Evolutionary conservation across 331 rosid species (phyloP).

Genomic region (Rosa hybrid): DNA sequence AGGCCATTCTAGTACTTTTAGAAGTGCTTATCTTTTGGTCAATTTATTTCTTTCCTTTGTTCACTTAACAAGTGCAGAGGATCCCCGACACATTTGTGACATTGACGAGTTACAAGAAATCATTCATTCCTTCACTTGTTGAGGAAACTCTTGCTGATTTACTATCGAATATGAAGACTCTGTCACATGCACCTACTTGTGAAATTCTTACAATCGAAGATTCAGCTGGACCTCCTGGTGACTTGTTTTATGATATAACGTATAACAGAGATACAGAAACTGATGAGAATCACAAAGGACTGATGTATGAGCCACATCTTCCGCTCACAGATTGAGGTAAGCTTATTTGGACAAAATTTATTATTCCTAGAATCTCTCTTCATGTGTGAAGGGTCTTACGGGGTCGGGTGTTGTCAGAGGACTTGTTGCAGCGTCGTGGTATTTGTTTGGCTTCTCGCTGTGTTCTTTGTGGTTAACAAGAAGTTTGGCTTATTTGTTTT

Average conservation of each 20-base stretch:
- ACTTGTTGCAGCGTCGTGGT: no score
- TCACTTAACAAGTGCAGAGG: conserved; percentile 30
- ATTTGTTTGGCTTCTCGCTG: no score
- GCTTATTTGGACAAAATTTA: no score
- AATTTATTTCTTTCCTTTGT: neutral
- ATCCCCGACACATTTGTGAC: conserved; percentile 49
- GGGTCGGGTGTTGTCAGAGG: no score
- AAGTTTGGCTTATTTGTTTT: no score
- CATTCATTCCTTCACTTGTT: conserved; percentile 44
- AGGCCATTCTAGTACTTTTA: no score
- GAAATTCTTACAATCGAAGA: conserved; percentile 23
- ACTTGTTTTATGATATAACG: conserved; percentile 8
- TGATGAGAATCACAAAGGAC: neutral
- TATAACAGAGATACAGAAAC: neutral
- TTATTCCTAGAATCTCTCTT: no score
- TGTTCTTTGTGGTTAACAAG: no score
- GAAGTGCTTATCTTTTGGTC: neutral
- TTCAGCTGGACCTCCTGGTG: conserved; percentile 5
- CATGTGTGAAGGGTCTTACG: no score
- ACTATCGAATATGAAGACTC: conserved; percentile 17
- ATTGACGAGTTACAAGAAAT: conserved; percentile 23
- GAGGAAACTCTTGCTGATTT: conserved; percentile 63
- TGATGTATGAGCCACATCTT: neutral
- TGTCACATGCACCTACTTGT: conserved; percentile 33
- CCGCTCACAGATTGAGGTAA: no score